A percentile compares a stretch with the other conserved stretches of the same genome.
Conservation (phyloP, 768 basidiomycete genomes). For the Exsudoporus frostii region DNA sequence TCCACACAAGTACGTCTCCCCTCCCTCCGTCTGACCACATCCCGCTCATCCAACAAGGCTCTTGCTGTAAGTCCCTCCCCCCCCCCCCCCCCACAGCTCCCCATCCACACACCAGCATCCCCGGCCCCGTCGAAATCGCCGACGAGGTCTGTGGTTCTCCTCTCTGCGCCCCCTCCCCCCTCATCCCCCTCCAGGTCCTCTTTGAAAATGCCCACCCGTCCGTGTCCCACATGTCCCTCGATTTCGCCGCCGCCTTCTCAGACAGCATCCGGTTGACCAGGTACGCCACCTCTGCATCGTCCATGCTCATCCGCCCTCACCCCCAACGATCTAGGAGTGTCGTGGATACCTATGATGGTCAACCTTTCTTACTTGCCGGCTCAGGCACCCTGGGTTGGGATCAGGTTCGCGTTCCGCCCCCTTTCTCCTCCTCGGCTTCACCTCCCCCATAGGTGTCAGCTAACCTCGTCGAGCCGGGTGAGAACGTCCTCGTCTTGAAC, state of each 20-base stretch:
- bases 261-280: constrained; percentile 85
- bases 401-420: constrained; percentile 47
- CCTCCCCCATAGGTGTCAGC: constrained; percentile 66
- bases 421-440: not conserved
- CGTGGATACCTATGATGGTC: constrained; percentile 71
- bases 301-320: constrained; percentile 1
- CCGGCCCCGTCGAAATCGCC: constrained; percentile 61
- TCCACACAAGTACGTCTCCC: constrained; percentile 46
- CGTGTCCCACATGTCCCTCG: constrained; percentile 84
- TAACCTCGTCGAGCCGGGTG: constrained; percentile 83
- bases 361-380: constrained; percentile 92
- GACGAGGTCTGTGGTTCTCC: constrained; percentile 45
- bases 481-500: constrained; percentile 79
- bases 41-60: constrained; percentile 36
- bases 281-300: constrained; percentile 28
- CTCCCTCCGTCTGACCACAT: constrained; percentile 23
- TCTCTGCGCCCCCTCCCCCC: not conserved
- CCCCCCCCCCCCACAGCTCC: not conserved
- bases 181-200: constrained; percentile 55
- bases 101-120: constrained; percentile 41
- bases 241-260: constrained; percentile 85
- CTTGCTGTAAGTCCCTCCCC: constrained; percentile 38
- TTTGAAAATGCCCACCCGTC: constrained; percentile 91
- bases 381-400: constrained; percentile 98
- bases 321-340: constrained; percentile 49